Base-by-base conservation (phyloP, 163 green algal species). In the Coccomyxa subellipsoidea region DNA sequence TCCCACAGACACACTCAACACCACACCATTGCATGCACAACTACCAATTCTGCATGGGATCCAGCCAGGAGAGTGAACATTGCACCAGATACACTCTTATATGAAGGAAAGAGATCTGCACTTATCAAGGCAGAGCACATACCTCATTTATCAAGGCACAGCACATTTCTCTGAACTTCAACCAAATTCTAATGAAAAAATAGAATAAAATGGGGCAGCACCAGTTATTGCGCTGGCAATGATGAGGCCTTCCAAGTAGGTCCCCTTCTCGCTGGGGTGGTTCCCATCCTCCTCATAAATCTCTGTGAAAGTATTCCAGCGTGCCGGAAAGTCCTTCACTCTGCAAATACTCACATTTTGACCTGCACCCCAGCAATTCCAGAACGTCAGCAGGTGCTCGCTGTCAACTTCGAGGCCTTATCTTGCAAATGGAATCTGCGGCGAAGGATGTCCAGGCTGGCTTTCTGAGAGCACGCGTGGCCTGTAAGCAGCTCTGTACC, bases 211-310 rank as follows among this genome's bases (percentile, higher is more conserved):
- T 36, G 4, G 66, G 66, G 2, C 6, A 36, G 3, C 76, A 80
- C 76, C 76, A 3, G 76, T 80, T 7, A 80, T 59, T 36, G 76
- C 37, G 9, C 38, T 69, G 39, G 76, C 76, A 29, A 69, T 80
- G 76, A 80, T 39, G 38, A 38, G 36, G 32, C 31, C 76, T 12
- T 59, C 76, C 36, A 80, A 38, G 76, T 80, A 80, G 34, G 76
- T 80, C 8, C 76, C 76, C 38, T 35, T 7, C 23, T 36, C 29
- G 76, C 76, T 80, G 29, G 76, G 76, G 29, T 80, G 76, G 36
- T 54, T 80, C 23, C 76, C 76, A 36, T 80, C 76, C 12, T 0
- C 12, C 15, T 35, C 38, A 27, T 80, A 80, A 36, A 80, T 73
- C 66, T 73, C 18, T n/a, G 21, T 34, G n/a, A 73, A 73, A 23